phyloP scores from a whole-genome alignment of 306 rosid species.

The Mucuna pruriens region DNA sequence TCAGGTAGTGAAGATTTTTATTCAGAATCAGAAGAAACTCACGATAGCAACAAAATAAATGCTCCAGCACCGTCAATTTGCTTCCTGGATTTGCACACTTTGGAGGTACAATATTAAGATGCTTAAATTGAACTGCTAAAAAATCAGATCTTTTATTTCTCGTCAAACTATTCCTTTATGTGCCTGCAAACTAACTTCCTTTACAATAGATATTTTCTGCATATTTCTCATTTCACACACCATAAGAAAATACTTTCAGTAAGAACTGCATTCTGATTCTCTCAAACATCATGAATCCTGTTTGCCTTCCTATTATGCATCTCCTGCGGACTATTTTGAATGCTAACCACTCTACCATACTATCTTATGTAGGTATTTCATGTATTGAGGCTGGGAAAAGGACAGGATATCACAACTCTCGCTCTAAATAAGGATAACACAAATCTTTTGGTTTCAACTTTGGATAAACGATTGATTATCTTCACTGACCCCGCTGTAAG shows the following conservation, averaged over 20 bases:
- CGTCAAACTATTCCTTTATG: background rate
- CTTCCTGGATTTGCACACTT: constrained; percentile 84
- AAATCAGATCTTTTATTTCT: constrained; percentile 11
- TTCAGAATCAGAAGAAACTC: constrained; percentile 51
- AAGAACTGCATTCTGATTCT: constrained; percentile 13
- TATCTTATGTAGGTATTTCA: constrained; percentile 73
- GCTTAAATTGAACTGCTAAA: constrained; percentile 25
- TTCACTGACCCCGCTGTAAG: constrained; percentile 96
- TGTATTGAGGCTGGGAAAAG: constrained; percentile 64
- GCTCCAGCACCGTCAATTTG: constrained; percentile 80
- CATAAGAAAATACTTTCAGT: background rate
- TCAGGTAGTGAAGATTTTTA: constrained; percentile 41
- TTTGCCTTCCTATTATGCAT: constrained; percentile 23
- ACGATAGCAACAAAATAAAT: constrained; percentile 58
- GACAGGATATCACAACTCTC: constrained; percentile 89
- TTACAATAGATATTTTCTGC: background rate
- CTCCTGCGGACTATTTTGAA: constrained; percentile 1
- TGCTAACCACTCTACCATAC: constrained; percentile 16
- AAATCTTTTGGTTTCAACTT: constrained; percentile 91
- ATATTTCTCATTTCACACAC: background rate
- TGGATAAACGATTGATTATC: constrained; percentile 78
- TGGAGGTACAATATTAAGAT: constrained; percentile 66
- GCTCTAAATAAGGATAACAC: constrained; percentile 88
- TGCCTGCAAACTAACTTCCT: constrained; percentile 8
- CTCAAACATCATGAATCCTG: constrained; percentile 10